These are phyloP conservation scores for Tetratostichococcus sp. DNA, from an alignment of 139 green algal genomes.

Conservation along the genomic window DNA sequence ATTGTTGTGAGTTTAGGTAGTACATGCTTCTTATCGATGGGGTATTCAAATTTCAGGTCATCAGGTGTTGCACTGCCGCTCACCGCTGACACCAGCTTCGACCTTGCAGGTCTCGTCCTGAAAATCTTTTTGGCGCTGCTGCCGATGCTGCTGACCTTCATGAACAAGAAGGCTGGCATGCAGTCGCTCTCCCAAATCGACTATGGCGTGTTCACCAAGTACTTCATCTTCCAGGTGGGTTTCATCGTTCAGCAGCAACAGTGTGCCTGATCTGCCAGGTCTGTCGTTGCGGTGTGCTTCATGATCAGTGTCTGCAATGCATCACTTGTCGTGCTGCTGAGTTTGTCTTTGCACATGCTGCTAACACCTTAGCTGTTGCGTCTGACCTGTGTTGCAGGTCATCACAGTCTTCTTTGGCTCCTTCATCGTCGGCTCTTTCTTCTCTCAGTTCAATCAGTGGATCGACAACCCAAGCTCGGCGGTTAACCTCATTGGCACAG, in stretches of 20 bases:
- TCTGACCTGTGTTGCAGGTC: too few species aligned
- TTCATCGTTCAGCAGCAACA: too few species aligned
- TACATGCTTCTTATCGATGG: too few species aligned
- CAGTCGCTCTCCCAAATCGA: constrained; percentile 41
- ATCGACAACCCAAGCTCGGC: constrained; percentile 33
- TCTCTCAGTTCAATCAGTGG: constrained; percentile 44
- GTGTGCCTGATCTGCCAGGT: too few species aligned
- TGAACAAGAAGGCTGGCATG: constrained; percentile 52
- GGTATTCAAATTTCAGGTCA: neutral
- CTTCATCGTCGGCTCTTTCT: constrained; percentile 55
- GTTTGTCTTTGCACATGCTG: too few species aligned
- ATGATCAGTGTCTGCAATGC: too few species aligned
- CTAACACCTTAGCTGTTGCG: too few species aligned
- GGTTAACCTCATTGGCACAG: constrained; percentile 52
- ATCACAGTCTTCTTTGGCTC: constrained; percentile 64
- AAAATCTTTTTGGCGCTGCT: constrained; percentile 72
- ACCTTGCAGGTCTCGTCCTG: constrained; percentile 39
- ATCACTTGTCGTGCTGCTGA: too few species aligned
- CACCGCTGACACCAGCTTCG: too few species aligned
- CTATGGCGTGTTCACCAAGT: constrained; percentile 41
- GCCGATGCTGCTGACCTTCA: constrained; percentile 49
- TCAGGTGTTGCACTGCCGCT: neutral
- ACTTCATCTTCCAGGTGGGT: constrained; percentile 49
- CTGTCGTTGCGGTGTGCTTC: too few species aligned
- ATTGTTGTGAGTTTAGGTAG: too few species aligned